Percentiles rank a stretch among this genome's conserved stretches.
Conservation (phyloP, 1,284 basidiomycete genomes). For the Ganoderma multipileum region DNA sequence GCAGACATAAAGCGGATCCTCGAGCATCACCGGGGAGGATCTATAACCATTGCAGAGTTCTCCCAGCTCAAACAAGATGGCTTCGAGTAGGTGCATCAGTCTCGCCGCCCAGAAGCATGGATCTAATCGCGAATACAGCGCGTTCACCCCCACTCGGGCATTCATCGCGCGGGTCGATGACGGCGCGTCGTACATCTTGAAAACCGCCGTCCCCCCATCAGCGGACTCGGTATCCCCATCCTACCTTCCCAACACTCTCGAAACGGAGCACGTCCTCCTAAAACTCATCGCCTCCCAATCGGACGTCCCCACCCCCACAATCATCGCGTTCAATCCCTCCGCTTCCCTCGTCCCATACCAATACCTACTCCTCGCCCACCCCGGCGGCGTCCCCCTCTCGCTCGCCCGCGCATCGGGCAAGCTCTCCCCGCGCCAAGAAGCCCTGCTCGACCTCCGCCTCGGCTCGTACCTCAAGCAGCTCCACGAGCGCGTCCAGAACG, state of each 20-base stretch:
- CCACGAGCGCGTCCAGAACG: constrained; percentile 69
- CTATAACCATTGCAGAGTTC: neutral
- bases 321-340: constrained; percentile 32
- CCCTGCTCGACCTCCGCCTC: constrained; percentile 61
- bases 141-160: neutral
- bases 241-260: constrained; percentile 39
- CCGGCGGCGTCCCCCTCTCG: constrained; percentile 41
- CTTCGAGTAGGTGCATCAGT: neutral
- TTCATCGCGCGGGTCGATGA: neutral
- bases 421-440: constrained; percentile 50
- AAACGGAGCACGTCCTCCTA: constrained; percentile 37
- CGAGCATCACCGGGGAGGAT: neutral
- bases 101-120: too few species aligned
- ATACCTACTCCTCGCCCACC: constrained; percentile 39
- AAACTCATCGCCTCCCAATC: constrained; percentile 31
- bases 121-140: neutral
- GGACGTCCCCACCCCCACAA: constrained; percentile 35
- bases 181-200: constrained; percentile 1
- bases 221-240: neutral
- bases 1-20: constrained; percentile 4
- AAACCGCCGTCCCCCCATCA: neutral
- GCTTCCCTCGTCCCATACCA: constrained; percentile 33
- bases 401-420: constrained; percentile 44
- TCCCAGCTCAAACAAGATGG: neutral
- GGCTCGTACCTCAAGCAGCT: constrained; percentile 64